These are phyloP conservation scores for Polyporus arcularius DNA, from an alignment of 768 basidiomycete genomes.

Conservation along the genomic window DNA sequence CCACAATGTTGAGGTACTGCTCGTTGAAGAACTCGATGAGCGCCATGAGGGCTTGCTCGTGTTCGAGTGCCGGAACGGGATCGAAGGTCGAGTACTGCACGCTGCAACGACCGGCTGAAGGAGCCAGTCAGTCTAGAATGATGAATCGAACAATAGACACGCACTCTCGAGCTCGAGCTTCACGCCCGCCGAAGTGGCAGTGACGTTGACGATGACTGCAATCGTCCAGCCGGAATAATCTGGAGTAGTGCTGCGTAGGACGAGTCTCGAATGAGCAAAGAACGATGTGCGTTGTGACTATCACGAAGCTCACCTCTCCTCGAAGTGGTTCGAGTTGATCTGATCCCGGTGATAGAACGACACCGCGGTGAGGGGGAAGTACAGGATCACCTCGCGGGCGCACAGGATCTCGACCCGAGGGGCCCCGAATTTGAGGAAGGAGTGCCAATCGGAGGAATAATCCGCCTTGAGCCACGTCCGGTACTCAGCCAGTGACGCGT, in stretches of 20 bases:
- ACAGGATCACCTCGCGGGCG: conserved; percentile 24
- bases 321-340: not conserved
- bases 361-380: conserved; percentile 24
- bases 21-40: not conserved
- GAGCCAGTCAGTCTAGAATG: not conserved
- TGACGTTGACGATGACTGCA: conserved; percentile 26
- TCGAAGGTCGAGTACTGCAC: not conserved
- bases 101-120: not conserved
- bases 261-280: not conserved
- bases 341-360: conserved; percentile 4
- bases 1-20: not conserved
- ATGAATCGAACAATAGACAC: conserved; percentile 23
- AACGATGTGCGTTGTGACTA: not conserved
- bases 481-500: not conserved
- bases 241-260: not conserved
- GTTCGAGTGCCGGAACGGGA: not conserved
- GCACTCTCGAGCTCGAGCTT: conserved; percentile 22
- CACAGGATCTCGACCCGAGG: conserved; percentile 25
- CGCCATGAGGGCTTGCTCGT: not conserved
- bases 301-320: not conserved
- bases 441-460: conserved; percentile 8
- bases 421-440: conserved; percentile 25
- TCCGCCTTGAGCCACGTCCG: not conserved
- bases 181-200: conserved; percentile 17
- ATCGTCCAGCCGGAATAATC: conserved; percentile 23